Evolutionary conservation across 345 rosid genomes (phyloP), one percentile per base, ranked within the genome.

Genomic region (Microcos paniculata): DNA sequence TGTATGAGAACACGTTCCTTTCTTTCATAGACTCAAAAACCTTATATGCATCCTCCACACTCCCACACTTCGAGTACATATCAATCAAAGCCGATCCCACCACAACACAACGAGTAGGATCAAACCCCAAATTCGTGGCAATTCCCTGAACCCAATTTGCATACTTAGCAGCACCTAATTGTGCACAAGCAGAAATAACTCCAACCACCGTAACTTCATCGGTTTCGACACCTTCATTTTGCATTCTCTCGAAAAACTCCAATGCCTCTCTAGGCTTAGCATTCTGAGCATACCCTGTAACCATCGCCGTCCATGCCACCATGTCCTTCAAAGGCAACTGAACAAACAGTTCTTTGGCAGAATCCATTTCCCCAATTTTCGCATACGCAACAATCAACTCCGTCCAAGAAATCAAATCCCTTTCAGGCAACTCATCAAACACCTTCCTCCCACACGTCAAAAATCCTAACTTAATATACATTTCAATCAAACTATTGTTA

Each of bases 11-110:
- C 45, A 90, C 92, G 46, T 93, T 95, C 76, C 81, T 88, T 67
- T 80, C 82, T 51, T 83, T 80, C 91, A 90, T 87, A 15, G 69
- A 82, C 30, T 65, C 71, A 76, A 95, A 95, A 79, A 88, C 85
- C 70, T 78, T 79, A 21, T 74, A 81, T 0, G 99, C 99, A 51
- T 82, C 87, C 24, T 87, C 92, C 19, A 93, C 77, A 62, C 70
- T 84, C 23, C 97, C 99, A 12, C 98, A 91, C 81, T 95, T 95
- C 0, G 98, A 85, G 65, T 89, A 93, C 98, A 91, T 89, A 46
- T 95, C 96, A 28, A 93, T 84, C 82, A 95, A 83, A 0, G 97
- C 90, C 4, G 95, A 91, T 15, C 99, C 97, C 9, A 93, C 79
- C 62, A 91, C 78, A 58, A 95, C 91, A 35, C 77, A 76, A 23